Conservation (phyloP, 768 basidiomycete species). For the Termitomyces sp. region DNA sequence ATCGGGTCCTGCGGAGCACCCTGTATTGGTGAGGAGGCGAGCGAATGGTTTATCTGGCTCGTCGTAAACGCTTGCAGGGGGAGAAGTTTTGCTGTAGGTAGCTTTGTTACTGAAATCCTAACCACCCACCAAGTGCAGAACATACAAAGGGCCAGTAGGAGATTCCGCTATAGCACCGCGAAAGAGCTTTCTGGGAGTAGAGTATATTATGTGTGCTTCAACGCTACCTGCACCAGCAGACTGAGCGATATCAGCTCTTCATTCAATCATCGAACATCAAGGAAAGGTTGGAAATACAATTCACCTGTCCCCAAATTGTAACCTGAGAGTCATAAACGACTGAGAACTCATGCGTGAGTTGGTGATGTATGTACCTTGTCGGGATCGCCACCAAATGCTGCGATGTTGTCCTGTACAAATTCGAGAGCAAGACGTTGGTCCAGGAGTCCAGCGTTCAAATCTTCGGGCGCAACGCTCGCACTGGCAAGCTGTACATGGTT, state of each 20-base stretch:
- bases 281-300: neutral
- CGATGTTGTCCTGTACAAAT: constrained; percentile 64
- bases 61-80: constrained; percentile 39
- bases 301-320: constrained; percentile 43
- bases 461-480: constrained; percentile 33
- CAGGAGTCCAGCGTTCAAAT: constrained; percentile 52
- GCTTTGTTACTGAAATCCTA: neutral
- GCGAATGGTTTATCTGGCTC: constrained; percentile 45
- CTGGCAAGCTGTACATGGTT: constrained; percentile 36
- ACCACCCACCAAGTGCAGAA: neutral
- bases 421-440: constrained; percentile 55
- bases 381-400: constrained; percentile 59
- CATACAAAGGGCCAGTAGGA: constrained; percentile 49
- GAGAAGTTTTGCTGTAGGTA: constrained; percentile 42
- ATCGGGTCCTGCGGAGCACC: constrained; percentile 32
- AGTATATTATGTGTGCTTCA: constrained; percentile 42
- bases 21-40: constrained; percentile 37
- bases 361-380: constrained; percentile 30
- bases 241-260: constrained; percentile 16
- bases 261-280: neutral
- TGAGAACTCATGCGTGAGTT: neutral
- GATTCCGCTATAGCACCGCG: constrained; percentile 50
- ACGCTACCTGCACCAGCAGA: constrained; percentile 49
- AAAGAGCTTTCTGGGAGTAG: constrained; percentile 32
- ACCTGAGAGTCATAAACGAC: constrained; percentile 24